Evolutionary conservation across 2,329 filamentous ascomycete species (phyloP).

Genomic region (Colletotrichum sp.): DNA sequence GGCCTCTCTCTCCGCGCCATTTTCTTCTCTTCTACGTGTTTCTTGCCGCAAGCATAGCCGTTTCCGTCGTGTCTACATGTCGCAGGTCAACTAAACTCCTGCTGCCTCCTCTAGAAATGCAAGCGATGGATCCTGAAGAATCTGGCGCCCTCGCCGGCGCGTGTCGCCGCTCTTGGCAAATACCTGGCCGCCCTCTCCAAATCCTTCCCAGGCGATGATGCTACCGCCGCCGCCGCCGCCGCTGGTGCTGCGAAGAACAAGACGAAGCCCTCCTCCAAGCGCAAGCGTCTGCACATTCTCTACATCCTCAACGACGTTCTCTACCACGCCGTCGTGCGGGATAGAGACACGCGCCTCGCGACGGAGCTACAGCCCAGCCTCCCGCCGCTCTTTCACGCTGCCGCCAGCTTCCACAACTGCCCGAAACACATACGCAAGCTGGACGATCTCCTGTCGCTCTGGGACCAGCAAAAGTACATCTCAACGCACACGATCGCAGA

Average conservation of each 20-base stretch:
- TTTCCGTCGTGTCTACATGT: conserved; percentile 14
- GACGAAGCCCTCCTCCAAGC: conserved; percentile 59
- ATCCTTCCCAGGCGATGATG: conserved; percentile 46
- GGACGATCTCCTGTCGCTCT: conserved; percentile 67
- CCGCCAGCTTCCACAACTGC: conserved; percentile 62
- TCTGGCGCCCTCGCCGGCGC: conserved; percentile 69
- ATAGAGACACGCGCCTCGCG: conserved; percentile 55
- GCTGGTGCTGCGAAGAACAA: neutral
- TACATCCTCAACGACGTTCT: conserved; percentile 82
- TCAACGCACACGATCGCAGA: conserved; percentile 55
- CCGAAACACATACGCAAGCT: conserved; percentile 73
- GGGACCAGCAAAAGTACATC: conserved; percentile 73
- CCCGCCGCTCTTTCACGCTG: conserved; percentile 63
- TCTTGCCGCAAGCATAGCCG: neutral
- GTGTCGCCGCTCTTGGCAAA: conserved; percentile 73
- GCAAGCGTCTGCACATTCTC: conserved; percentile 76
- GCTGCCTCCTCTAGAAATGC: conserved; percentile 68
- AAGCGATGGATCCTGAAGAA: conserved; percentile 84
- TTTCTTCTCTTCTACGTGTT: conserved; percentile 20
- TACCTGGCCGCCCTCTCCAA: conserved; percentile 74
- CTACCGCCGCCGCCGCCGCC: neutral
- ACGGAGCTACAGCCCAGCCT: conserved; percentile 63
- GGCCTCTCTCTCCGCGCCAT: conserved; percentile 21
- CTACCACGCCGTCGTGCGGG: conserved; percentile 66
- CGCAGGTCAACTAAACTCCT: conserved; percentile 38